These are phyloP conservation scores for Barnettozyma siamensis DNA, from an alignment of 805 yeast species.

Conservation along the genomic window DNA sequence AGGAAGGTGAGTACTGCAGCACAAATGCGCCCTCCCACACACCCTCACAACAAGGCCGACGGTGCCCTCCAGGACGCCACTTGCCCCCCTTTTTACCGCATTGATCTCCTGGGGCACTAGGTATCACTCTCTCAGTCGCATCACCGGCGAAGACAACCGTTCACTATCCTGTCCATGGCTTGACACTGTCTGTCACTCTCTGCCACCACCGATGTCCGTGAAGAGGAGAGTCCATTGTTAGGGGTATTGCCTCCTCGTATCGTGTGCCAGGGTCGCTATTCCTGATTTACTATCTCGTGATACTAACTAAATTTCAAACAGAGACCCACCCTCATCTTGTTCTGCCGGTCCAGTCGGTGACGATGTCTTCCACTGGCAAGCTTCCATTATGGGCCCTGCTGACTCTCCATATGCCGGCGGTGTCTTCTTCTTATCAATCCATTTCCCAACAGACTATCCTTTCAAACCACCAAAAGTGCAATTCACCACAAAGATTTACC, in stretches of 20 bases:
- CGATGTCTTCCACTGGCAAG: conserved; percentile 98
- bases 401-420: conserved; percentile 91
- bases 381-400: conserved; percentile 98
- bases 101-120: no score
- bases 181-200: no score
- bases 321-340: conserved; percentile 98
- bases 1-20: conserved; percentile 91
- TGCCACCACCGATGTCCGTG: no score
- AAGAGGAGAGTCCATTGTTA: no score
- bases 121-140: no score
- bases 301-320: conserved; percentile 29
- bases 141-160: no score
- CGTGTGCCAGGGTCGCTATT: conserved; percentile 1
- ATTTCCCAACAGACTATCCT: conserved; percentile 98
- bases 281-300: no score
- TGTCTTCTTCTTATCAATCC: conserved; percentile 91
- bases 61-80: no score
- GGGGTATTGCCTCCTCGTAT: no score
- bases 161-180: background rate
- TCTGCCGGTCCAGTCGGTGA: conserved; percentile 99
- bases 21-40: no score
- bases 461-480: conserved; percentile 94
- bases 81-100: no score
- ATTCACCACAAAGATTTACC: conserved; percentile 70
- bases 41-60: no score